Base-by-base conservation (phyloP, 495 filamentous ascomycete genomes). In the Filosporella fistucella region DNA sequence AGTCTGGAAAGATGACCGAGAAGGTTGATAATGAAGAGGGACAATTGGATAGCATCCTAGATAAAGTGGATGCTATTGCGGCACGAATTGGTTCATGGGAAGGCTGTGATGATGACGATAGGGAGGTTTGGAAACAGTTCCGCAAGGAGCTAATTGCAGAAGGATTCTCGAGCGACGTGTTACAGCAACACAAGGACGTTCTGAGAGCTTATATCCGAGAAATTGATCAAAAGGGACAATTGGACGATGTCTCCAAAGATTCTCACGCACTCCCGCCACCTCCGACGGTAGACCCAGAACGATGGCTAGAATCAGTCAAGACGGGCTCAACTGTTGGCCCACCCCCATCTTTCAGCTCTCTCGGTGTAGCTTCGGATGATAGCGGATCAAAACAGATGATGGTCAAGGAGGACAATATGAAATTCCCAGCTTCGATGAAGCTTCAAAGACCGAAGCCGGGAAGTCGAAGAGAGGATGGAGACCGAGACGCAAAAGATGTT, bases 191-290 rank as follows among this genome's bases (percentile, higher is more conserved):
- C 56, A 74, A 75, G 73, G 73, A 76, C 52, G 66, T 77, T 17
- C 61, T 79, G 11, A 64, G 70, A 46, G 73, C 75, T 25, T 77
- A 77, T 51, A 77, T 79, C 40, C 68, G 73, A 17, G 66, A 77
- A 58, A 62, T 77, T 49, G 68, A 77, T 29, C 58, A 61, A 44
- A 44, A 61, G 21, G 58, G 58, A 16, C 44, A 52, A 12, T 23
- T 58, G 16, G 50, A 54, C 29, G 45, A 56, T 18, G 16, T 29
- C n/a, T 35, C 42, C 37, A 7, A 38, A 34, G 17, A 21, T 22
- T 18, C 17, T 10, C 18, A 23, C 9, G 20, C 16, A 7, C 30
- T 33, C 18, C 22, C 52, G 14, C 33, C n/a, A n/a, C 24, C 30
- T n/a, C 7, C 34, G 12, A 25, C n/a, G 10, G 4, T 32, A 9